These are phyloP conservation scores for Thelonectria blattea DNA, from an alignment of 2,329 filamentous ascomycete genomes.

Conservation along the genomic window DNA sequence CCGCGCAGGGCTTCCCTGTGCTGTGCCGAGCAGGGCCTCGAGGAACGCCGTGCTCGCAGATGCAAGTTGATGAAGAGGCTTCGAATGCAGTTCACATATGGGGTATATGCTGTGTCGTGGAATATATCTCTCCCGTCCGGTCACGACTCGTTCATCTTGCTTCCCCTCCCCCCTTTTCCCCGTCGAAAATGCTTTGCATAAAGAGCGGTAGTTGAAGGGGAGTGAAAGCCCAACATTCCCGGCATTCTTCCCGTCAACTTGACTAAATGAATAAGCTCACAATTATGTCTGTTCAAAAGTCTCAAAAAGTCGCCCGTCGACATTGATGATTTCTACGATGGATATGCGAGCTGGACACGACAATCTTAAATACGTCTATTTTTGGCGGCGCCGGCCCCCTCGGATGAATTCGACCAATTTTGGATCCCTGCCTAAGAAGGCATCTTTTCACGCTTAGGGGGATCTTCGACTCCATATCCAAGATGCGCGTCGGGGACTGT, in stretches of 20 bases:
- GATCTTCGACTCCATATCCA: constrained; percentile 7
- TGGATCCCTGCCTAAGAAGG: not conserved
- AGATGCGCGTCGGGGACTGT: not conserved
- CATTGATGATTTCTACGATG: not conserved
- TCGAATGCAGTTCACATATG: too few relatives aligned
- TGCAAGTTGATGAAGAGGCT: not conserved
- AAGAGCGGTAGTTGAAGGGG: not conserved
- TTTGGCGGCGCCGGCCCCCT: constrained; percentile 16
- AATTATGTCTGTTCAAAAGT: not conserved
- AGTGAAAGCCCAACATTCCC: not conserved
- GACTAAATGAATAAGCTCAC: not conserved
- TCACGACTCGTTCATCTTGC: not conserved
- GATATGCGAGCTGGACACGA: not conserved
- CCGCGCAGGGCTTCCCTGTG: not conserved
- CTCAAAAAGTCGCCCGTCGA: not conserved
- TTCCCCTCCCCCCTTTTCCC: not conserved
- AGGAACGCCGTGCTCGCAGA: not conserved
- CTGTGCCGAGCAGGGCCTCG: too few relatives aligned
- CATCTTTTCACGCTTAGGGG: not conserved
- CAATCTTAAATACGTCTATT: constrained; percentile 16
- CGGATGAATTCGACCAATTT: constrained; percentile 2
- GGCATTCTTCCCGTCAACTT: not conserved
- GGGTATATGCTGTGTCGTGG: not conserved
- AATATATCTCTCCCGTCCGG: not conserved
- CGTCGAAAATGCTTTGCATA: not conserved